A percentile compares a stretch with the other conserved stretches of the same genome.
These are phyloP conservation scores for Kokia cookei DNA, from an alignment of 441 rosid species.

Conservation along the genomic window DNA sequence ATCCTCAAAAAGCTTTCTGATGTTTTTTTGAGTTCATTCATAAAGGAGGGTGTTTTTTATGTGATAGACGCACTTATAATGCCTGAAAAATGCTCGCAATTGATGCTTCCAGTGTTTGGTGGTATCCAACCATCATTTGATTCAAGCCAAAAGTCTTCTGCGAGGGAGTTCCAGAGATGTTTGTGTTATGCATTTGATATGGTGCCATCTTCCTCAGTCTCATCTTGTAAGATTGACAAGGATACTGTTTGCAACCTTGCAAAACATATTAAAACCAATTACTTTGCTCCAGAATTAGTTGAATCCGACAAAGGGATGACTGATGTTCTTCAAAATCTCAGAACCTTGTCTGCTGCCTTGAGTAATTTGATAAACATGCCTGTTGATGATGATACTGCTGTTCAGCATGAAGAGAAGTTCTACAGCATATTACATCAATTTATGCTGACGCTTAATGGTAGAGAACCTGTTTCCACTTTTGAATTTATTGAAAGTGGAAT, in stretches of 20 bases:
- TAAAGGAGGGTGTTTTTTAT: constrained; percentile 86
- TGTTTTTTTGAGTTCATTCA: constrained; percentile 57
- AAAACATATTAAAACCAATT: constrained; percentile 51
- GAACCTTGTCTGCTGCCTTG: constrained; percentile 54
- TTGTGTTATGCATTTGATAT: constrained; percentile 73
- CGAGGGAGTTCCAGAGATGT: constrained; percentile 63
- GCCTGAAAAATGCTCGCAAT: constrained; percentile 53
- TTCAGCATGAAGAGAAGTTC: constrained; percentile 49
- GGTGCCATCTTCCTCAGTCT: constrained; percentile 29
- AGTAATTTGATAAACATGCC: constrained; percentile 40
- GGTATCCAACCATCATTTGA: constrained; percentile 45
- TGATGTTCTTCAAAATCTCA: constrained; percentile 82
- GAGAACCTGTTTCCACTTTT: constrained; percentile 87
- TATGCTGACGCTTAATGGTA: constrained; percentile 62
- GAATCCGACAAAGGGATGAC: constrained; percentile 71
- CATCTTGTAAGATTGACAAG: constrained; percentile 65
- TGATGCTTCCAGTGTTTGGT: constrained; percentile 38
- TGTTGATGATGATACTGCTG: constrained; percentile 19
- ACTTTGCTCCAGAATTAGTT: constrained; percentile 54
- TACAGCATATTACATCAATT: constrained; percentile 46
- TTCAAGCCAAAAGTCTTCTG: constrained; percentile 39
- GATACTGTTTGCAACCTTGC: constrained; percentile 70
- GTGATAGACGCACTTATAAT: constrained; percentile 63
- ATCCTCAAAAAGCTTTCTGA: constrained; percentile 69
- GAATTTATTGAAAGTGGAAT: constrained; percentile 94